Percentiles rank a stretch among this genome's conserved stretches.
Conservation (phyloP, 1,284 basidiomycete species). For the Rhodotorula sp. region DNA sequence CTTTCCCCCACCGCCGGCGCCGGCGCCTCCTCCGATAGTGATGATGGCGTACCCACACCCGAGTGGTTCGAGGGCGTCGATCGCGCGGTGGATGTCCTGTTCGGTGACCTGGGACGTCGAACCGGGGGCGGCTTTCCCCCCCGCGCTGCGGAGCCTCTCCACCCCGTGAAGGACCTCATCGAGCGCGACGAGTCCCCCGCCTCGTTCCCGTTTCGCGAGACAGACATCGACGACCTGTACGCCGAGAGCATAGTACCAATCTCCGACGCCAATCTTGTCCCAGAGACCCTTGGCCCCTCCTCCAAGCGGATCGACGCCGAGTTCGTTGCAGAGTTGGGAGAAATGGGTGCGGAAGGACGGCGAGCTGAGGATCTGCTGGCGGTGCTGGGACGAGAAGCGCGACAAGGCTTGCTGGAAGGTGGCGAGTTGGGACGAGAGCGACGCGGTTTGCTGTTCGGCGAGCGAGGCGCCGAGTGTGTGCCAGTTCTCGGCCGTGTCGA, state of each 20-base stretch:
- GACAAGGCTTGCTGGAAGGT: constrained; percentile 79
- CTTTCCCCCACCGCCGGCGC: constrained; percentile 2
- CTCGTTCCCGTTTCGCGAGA: constrained; percentile 78
- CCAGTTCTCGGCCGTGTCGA: constrained; percentile 19
- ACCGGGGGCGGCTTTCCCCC: constrained; percentile 45
- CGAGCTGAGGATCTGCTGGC: constrained; percentile 78
- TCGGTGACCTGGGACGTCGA: constrained; percentile 58
- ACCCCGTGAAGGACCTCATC: constrained; percentile 78
- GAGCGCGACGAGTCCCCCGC: constrained; percentile 90
- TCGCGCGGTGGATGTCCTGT: constrained; percentile 79
- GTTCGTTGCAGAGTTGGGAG: constrained; percentile 91
- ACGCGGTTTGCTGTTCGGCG: constrained; percentile 70
- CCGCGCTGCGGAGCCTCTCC: constrained; percentile 65
- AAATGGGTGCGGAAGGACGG: constrained; percentile 88
- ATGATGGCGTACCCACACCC: constrained; percentile 84
- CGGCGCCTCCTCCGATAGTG: constrained; percentile 54
- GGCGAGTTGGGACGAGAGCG: constrained; percentile 76
- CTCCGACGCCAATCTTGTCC: constrained; percentile 74
- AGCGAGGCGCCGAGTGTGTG: constrained; percentile 71
- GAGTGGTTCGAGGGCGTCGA: constrained; percentile 82
- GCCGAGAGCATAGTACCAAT: constrained; percentile 94
- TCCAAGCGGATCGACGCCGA: constrained; percentile 90
- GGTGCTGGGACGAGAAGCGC: constrained; percentile 78
- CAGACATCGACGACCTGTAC: constrained; percentile 98
- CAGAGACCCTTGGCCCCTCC: constrained; percentile 72